Evolutionary conservation across 257 asterid genomes (phyloP).

Genomic region (Solanum sejunctum): DNA sequence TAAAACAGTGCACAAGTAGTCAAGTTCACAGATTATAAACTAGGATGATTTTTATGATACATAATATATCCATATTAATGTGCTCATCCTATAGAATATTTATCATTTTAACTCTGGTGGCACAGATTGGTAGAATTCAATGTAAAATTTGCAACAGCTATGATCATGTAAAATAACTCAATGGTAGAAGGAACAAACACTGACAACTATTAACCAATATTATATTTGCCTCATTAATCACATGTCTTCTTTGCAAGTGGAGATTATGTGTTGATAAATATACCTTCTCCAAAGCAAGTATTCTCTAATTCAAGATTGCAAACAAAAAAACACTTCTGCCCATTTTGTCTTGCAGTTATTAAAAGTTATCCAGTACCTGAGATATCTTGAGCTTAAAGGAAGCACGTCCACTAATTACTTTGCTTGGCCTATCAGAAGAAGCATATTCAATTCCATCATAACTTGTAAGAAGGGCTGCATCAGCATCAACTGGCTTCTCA

Average conservation of each 20-base stretch:
- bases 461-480: constrained; percentile 65
- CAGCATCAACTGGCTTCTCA: constrained; percentile 60
- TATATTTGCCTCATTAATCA: background rate
- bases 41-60: background rate
- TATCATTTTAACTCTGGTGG: background rate
- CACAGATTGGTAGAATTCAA: background rate
- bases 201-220: background rate
- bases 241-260: background rate
- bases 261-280: background rate
- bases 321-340: background rate
- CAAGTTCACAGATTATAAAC: background rate
- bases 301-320: background rate
- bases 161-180: background rate
- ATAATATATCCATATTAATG: background rate
- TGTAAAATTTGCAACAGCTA: background rate
- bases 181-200: background rate
- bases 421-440: constrained; percentile 52
- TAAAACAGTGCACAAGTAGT: background rate
- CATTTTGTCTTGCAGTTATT: background rate
- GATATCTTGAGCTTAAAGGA: constrained; percentile 84
- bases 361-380: constrained; percentile 31
- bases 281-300: background rate
- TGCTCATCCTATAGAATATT: background rate
- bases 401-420: constrained; percentile 56
- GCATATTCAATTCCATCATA: constrained; percentile 60